Conservation (phyloP, 257 asterid species). For the Sherardia arvensis region DNA sequence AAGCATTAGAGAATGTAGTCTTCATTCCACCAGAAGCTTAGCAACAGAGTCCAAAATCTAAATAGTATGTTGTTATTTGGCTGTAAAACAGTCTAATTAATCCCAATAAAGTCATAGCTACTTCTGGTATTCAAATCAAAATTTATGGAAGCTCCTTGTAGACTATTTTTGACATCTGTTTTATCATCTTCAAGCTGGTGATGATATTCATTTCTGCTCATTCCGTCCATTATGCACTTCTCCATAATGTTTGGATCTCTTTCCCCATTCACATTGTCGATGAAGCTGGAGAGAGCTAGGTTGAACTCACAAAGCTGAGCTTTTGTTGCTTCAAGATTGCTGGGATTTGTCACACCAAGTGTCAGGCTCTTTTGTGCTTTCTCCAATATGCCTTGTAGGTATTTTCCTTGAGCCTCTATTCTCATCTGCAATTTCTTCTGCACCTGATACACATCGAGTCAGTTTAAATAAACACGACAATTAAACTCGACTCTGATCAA, state of each 20-base stretch:
- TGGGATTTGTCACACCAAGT: slow-evolving; percentile 29
- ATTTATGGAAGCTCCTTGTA: slow-evolving; percentile 44
- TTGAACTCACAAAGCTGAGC: slow-evolving; percentile 58
- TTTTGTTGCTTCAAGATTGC: slow-evolving; percentile 42
- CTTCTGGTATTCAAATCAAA: slow-evolving; percentile 60
- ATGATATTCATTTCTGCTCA: slow-evolving; percentile 15
- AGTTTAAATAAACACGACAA: not conserved
- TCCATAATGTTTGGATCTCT: slow-evolving; percentile 23
- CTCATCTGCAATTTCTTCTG: slow-evolving; percentile 84
- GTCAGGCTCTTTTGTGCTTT: slow-evolving; percentile 66
- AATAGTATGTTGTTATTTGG: slow-evolving; percentile 12
- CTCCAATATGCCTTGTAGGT: slow-evolving; percentile 69
- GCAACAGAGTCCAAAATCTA: slow-evolving; percentile 2
- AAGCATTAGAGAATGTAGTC: not conserved
- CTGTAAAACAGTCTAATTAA: slow-evolving; percentile 28
- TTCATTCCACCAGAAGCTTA: not conserved
- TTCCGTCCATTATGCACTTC: slow-evolving; percentile 10
- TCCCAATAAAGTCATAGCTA: slow-evolving; percentile 57
- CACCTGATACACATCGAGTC: slow-evolving; percentile 36
- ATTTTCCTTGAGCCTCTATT: slow-evolving; percentile 91
- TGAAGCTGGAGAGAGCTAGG: slow-evolving; percentile 56
- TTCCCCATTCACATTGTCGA: slow-evolving; percentile 47
- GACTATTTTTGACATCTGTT: slow-evolving; percentile 29
- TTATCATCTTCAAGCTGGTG: slow-evolving; percentile 16
- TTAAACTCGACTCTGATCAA: too few species aligned